Evolutionary conservation across 1,139 yeast genomes (phyloP).

Genomic region (Saccharomyces hybrid): DNA sequence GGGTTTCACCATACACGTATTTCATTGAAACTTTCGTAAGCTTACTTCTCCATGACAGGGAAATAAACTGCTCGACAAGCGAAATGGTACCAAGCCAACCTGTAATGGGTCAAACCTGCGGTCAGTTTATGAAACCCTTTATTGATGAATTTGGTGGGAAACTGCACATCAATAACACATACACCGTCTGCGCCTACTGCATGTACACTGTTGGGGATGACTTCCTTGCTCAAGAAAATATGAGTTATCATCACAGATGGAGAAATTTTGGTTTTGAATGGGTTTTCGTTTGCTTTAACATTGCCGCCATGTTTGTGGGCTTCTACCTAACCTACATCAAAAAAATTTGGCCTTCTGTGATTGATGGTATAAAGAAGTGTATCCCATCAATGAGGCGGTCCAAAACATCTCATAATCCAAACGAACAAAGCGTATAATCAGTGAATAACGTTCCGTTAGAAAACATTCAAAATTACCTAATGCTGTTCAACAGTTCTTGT

Average conservation of each 20-base stretch:
- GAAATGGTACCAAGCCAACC: constrained; percentile 50
- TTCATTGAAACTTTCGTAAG: constrained; percentile 52
- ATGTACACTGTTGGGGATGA: constrained; percentile 34
- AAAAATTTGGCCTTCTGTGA: constrained; percentile 22
- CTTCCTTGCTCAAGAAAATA: constrained; percentile 37
- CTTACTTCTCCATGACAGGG: constrained; percentile 44
- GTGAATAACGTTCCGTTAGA: background rate
- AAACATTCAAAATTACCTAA: background rate
- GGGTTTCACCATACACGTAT: constrained; percentile 62
- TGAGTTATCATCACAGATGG: constrained; percentile 45
- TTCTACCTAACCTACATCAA: constrained; percentile 32
- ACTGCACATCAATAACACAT: constrained; percentile 31
- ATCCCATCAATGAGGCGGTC: constrained; percentile 6
- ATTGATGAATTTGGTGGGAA: constrained; percentile 34
- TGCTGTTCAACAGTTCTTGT: background rate
- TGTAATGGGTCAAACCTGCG: constrained; percentile 49
- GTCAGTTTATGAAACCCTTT: constrained; percentile 37
- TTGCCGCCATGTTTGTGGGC: constrained; percentile 38
- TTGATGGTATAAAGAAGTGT: constrained; percentile 8
- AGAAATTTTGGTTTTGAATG: constrained; percentile 50
- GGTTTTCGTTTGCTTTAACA: constrained; percentile 42
- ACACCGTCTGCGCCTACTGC: constrained; percentile 38
- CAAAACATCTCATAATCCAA: background rate
- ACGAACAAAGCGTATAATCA: background rate
- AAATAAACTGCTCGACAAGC: constrained; percentile 42